Evolutionary conservation across 2,329 filamentous ascomycete species (phyloP), one percentile per base, ranked within the genome.

Genomic region (Coniochaeta hoffmannii): DNA sequence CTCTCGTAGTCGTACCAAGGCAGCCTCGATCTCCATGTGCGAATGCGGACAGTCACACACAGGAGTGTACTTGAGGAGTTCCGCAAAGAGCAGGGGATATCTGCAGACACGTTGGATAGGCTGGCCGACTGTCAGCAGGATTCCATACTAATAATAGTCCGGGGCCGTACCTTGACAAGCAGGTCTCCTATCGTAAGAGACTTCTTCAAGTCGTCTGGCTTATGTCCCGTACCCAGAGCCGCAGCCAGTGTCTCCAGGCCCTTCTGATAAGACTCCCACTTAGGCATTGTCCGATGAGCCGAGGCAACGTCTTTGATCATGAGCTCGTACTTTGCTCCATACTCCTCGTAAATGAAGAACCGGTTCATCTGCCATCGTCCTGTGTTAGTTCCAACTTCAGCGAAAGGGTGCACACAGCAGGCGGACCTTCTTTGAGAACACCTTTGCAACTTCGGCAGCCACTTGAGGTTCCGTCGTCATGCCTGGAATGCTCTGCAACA

Each of bases 51-150:
- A 95, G 66, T 97, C 93, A 55, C 82, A 85, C 1, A 90, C 88
- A 1, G 90, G 89, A 0, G 92, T 97, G 61, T 87, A 81, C 64
- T 88, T 92, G 57, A 92, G 78, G 9, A 99, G 77, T 64, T 97
- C 90, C 5, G 85, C 80, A 64, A 97, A 92, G 2, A 97, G 76
- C 4, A 99, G 76, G 11, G 90, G 90, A 66, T 97, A 97, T 72
- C 88, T 90, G 74, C 90, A 96, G 22, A 97, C 82, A 55, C 93
- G 82, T 71, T 99, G 93, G 19, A 97, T 92, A 0, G 93, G 94
- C 89, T 96, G 55, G 15, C 30, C 26, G 56, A n/a, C n/a, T n/a
- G 56, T 59, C 30, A 61, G 56, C 12, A 15, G n/a, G 15, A 28
- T 22, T 11, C 31, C 19, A 8, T n/a, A 22, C 19, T n/a, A n/a